Evolutionary conservation across 306 rosid species (phyloP).

Genomic region (Myrica gale): DNA sequence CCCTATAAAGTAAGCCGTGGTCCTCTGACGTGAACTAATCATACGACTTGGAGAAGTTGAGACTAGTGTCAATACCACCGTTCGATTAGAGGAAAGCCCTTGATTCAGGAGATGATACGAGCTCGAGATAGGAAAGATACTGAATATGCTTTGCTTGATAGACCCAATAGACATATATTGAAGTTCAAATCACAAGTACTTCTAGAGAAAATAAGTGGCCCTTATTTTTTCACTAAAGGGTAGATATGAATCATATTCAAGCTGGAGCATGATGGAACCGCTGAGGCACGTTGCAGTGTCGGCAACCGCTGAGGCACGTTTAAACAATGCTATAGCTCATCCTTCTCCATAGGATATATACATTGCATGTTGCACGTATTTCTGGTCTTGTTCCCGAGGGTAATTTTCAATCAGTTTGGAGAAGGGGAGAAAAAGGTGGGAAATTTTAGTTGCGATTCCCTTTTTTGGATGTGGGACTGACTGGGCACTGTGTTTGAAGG

Average conservation of each 20-base stretch:
- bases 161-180: background rate
- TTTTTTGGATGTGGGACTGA: constrained; percentile 21
- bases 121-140: background rate
- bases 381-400: background rate
- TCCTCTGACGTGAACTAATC: background rate
- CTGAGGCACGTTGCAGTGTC: constrained; percentile 3
- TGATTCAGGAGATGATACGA: background rate
- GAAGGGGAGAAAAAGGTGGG: background rate
- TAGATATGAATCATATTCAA: no score
- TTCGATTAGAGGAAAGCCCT: background rate
- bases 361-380: background rate
- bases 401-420: background rate
- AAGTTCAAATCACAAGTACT: background rate
- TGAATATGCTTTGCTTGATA: background rate
- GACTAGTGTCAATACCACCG: background rate
- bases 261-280: no score
- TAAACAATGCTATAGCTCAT: background rate
- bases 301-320: background rate
- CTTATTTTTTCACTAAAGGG: no score
- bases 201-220: background rate
- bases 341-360: background rate
- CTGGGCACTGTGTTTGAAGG: constrained; percentile 24
- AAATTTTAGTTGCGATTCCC: constrained; percentile 4
- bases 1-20: background rate
- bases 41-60: background rate